These are phyloP conservation scores for Sclerotinia spermophila DNA, from an alignment of 2,329 filamentous ascomycete genomes.

Conservation along the genomic window DNA sequence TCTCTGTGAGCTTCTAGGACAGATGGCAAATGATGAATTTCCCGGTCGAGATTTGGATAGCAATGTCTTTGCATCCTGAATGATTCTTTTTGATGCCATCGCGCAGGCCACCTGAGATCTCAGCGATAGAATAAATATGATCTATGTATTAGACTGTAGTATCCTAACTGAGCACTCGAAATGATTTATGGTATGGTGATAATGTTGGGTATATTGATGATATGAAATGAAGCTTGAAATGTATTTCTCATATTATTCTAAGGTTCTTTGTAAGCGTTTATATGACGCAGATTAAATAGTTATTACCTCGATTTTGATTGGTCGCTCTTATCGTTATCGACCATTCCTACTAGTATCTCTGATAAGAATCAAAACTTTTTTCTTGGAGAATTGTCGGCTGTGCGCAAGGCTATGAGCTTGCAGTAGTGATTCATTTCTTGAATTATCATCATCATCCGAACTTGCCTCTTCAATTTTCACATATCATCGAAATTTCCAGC, in stretches of 20 bases:
- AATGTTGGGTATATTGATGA: not conserved
- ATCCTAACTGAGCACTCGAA: not conserved
- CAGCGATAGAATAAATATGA: not conserved
- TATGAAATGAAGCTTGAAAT: constrained; percentile 2
- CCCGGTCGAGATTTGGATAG: constrained; percentile 31
- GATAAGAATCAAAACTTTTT: constrained; percentile 10
- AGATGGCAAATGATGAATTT: constrained; percentile 34
- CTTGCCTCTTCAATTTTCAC: not conserved
- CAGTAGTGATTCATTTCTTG: not conserved
- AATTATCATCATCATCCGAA: not conserved
- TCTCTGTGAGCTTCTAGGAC: constrained; percentile 36
- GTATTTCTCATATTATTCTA: not conserved
- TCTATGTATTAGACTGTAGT: not conserved
- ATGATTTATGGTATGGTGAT: too few species aligned
- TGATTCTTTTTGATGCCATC: constrained; percentile 32
- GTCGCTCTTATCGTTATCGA: not conserved
- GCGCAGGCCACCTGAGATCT: constrained; percentile 1
- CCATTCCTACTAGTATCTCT: not conserved
- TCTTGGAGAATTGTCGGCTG: not conserved
- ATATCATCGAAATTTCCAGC: not conserved
- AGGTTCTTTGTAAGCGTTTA: constrained; percentile 10
- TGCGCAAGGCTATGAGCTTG: not conserved
- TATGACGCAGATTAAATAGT: constrained; percentile 6
- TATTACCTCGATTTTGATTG: not conserved
- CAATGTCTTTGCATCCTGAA: constrained; percentile 24